phyloP scores from a whole-genome alignment of 306 rosid genomes.

The Abrus precatorius region DNA sequence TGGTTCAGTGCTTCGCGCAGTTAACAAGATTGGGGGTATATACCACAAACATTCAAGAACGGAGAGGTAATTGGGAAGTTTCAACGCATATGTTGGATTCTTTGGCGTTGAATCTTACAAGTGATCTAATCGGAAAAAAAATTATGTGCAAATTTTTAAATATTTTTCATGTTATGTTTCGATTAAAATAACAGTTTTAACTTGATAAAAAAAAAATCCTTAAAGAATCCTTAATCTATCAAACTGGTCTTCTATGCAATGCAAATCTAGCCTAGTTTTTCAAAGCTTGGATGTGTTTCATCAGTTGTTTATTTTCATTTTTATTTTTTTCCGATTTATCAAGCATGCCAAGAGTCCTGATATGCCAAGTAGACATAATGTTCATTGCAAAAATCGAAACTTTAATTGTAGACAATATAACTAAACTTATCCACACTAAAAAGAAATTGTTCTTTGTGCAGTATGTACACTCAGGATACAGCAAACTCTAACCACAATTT shows the following conservation, averaged over 20 bases:
- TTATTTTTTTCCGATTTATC: neutral
- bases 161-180: too few species aligned
- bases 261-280: neutral
- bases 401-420: neutral
- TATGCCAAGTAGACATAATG: conserved; percentile 2
- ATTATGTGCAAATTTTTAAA: too few species aligned
- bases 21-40: too few species aligned
- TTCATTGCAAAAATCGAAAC: conserved; percentile 24
- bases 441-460: conserved; percentile 29
- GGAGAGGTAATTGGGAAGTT: too few species aligned
- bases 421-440: conserved; percentile 40
- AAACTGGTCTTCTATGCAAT: neutral
- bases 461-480: conserved; percentile 50
- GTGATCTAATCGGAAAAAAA: too few species aligned
- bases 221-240: too few species aligned
- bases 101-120: too few species aligned
- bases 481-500: conserved; percentile 41
- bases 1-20: too few species aligned
- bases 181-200: too few species aligned
- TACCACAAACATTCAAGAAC: too few species aligned
- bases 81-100: too few species aligned
- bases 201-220: too few species aligned
- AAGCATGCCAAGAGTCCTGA: neutral
- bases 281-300: neutral
- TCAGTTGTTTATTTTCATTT: neutral